These are phyloP conservation scores for Pseudoperonospora humuli DNA, from an alignment of 352 stramenopile genomes.

Conservation along the genomic window DNA sequence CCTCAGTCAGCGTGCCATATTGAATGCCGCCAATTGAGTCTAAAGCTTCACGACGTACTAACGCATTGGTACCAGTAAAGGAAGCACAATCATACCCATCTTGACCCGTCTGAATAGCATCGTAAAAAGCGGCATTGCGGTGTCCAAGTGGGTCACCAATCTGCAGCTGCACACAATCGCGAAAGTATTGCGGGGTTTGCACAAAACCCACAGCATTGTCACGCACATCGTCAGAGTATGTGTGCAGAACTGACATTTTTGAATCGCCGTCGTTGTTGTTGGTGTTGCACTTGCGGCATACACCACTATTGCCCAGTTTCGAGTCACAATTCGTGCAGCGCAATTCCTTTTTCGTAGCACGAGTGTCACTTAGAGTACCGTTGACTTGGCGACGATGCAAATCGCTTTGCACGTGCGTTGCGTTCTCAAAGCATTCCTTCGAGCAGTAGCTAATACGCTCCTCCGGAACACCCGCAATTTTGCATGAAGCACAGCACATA, in stretches of 20 bases:
- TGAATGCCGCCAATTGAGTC: constrained; percentile 82
- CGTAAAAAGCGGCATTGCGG: constrained; percentile 79
- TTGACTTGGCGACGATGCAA: constrained; percentile 80
- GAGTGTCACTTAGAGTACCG: constrained; percentile 65
- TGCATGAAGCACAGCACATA: constrained; percentile 80
- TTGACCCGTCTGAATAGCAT: constrained; percentile 77
- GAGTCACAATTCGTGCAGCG: constrained; percentile 64
- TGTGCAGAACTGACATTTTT: constrained; percentile 56
- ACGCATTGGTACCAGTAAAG: constrained; percentile 73
- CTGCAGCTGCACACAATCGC: constrained; percentile 75
- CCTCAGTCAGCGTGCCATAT: constrained; percentile 79
- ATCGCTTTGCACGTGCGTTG: constrained; percentile 66
- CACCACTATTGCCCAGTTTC: constrained; percentile 63
- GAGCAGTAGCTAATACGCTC: constrained; percentile 83
- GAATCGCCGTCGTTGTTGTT: constrained; percentile 37
- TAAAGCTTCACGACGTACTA: constrained; percentile 75
- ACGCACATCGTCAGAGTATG: constrained; percentile 74
- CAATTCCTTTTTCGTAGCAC: constrained; percentile 63
- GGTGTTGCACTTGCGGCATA: constrained; percentile 75
- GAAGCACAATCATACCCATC: constrained; percentile 78
- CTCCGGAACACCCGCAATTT: constrained; percentile 77
- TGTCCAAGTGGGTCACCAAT: constrained; percentile 76
- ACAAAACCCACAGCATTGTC: constrained; percentile 78
- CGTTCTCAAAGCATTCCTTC: constrained; percentile 83
- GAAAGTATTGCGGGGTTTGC: constrained; percentile 81